Base-by-base conservation (phyloP, 2,329 filamentous ascomycete species). In the Phialophora macrospora region DNA sequence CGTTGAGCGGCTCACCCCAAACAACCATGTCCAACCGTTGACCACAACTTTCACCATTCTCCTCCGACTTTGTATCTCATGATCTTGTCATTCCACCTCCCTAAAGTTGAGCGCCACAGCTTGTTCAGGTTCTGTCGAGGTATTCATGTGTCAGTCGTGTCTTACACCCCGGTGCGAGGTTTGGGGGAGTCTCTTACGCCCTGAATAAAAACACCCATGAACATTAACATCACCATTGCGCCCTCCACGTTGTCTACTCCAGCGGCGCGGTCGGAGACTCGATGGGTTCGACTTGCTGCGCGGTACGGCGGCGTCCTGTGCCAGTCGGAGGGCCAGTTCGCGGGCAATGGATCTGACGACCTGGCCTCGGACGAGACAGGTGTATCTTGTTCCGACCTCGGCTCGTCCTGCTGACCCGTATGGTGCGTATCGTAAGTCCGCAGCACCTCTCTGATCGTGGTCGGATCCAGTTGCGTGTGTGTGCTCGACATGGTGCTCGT, bases 1-100 rank as follows among this genome's bases (percentile, higher is more conserved):
- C 14, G 14, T 4, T 41, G 34, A 17, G 2, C 14, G 34, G 34
- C 34, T 14, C 34, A 6, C 17, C 1, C 34, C 8, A 4, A 38
- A 17, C 12, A 24, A 49, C 46, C 3, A 11, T 24, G 11, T 7
- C 46, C 46, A 4, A 11, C 20, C 46, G 2, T n/a, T 8, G 17
- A 46, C 17, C 17, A 48, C 44, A 20, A 8, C 5, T 28, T 30
- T 52, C 24, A 70, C 61, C 63, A 83, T 72, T 87, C 85, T 12
- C 85, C 84, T 11, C 85, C 84, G 63, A 87, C 75, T 34, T 81
- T 79, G 70, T 85, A 85, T 34, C 78, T 78, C 58, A 85, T 84
- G 24, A 81, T 74, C n/a, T 74, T 73, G 65, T 82, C 77, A 71
- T 83, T 83, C 9, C 84, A 65, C 65, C 73, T 81, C 0, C 84